Base-by-base conservation (phyloP, 202 grass and related monocot genomes). In the Schoenoplectus triqueter region DNA sequence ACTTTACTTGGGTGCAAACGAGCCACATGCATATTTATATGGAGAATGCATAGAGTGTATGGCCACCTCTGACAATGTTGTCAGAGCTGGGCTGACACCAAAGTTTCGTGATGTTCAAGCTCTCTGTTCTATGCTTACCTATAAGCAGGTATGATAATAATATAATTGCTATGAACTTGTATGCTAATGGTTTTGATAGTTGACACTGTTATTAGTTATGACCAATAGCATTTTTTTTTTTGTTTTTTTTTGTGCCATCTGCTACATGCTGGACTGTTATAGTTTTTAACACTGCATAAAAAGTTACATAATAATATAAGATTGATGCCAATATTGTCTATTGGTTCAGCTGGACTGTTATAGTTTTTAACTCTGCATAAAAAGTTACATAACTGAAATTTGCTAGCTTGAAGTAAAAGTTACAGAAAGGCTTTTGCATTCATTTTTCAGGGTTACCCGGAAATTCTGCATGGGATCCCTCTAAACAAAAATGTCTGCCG, bases 1-100 rank as follows among this genome's bases (percentile, higher is more conserved):
- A 6, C 84, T 98, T 6, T 94, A 91, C 67, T 88, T 98, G 54
- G 87, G 90, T 83, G 87, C 96, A 3, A 95, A 98, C 73, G 96
- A 98, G 80, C 93, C 93, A 67, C 96, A 94, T 85, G 96, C 96
- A 21, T 98, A 98, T 68, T 84, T 98, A 18, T 98, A 88, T 1
- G 96, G 96, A 14, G 96, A 98, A 82, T 95, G 96, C 63, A 80
- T 98, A 0, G 96, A 98, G 82, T 98, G 96, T 73, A 95, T 98
- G 96, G 96, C 93, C 46, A 92, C 93, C 66, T 98, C 96, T 51
- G 96, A 98, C 67, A 98, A 95, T 79, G 93, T 98, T 54, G 93
- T 95, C 57, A 91, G 96, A 94, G 96, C 93, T 15, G 96, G 96
- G 59, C 84, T 98, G 78, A 98, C 95, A 61, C 91, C 91, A n/a